Evolutionary conservation across 768 basidiomycete species (phyloP).

Genomic region (Tephrocybe sp.): DNA sequence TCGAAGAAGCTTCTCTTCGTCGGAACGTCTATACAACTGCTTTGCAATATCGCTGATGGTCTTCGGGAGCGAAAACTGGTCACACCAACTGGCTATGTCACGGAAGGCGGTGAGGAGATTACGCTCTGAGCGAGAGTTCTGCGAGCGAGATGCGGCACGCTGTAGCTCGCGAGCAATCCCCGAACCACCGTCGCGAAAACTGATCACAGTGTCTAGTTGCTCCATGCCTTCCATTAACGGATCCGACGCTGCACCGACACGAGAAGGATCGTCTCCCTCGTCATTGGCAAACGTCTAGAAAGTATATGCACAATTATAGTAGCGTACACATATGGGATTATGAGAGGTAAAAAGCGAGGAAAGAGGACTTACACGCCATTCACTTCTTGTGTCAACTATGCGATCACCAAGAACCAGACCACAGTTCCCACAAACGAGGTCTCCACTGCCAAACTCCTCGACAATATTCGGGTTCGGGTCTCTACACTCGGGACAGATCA

Average conservation of each 20-base stretch:
- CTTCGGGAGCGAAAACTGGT: conserved; percentile 91
- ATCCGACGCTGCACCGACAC: conserved; percentile 96
- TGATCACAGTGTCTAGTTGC: conserved; percentile 92
- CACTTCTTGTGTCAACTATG: conserved; percentile 95
- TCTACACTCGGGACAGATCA: conserved; percentile 94
- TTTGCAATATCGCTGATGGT: conserved; percentile 95
- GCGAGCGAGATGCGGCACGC: conserved; percentile 82
- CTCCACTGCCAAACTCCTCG: conserved; percentile 97
- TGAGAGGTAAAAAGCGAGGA: conserved; percentile 10
- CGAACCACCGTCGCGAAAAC: conserved; percentile 91
- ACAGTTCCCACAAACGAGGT: conserved; percentile 92
- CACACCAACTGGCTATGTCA: conserved; percentile 92
- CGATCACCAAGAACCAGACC: conserved; percentile 94
- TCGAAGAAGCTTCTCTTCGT: conserved; percentile 90
- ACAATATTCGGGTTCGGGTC: conserved; percentile 92
- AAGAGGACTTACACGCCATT: conserved; percentile 83
- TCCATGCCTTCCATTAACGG: conserved; percentile 93
- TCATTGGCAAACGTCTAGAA: conserved; percentile 96
- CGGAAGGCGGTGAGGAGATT: conserved; percentile 87
- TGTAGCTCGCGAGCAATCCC: conserved; percentile 91
- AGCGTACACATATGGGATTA: conserved; percentile 4
- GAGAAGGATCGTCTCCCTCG: conserved; percentile 98
- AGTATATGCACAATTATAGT: conserved; percentile 16
- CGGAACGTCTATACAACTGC: conserved; percentile 94
- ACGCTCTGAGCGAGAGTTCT: conserved; percentile 76